Evolutionary conservation across 768 basidiomycete species (phyloP), one percentile per base, ranked within the genome.

Genomic region (Epithele typhae): DNA sequence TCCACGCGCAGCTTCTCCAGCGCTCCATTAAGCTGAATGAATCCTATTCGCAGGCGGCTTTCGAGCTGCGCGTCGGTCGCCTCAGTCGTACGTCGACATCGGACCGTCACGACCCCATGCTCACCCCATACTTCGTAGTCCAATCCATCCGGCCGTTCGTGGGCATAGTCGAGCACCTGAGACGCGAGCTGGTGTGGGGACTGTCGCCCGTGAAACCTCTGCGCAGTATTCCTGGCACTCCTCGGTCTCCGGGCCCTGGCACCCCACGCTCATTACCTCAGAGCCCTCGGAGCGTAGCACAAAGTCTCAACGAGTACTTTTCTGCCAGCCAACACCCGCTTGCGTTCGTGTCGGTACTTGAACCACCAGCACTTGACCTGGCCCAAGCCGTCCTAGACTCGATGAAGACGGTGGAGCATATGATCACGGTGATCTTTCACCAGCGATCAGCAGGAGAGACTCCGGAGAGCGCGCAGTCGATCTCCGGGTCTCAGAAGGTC

Each of bases 151-250:
- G 70, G 30, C 70, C 72, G 15, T 62, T 76, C 17, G 65, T 73
- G 15, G 62, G 66, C 17, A 70, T 65, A 5, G 63, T 75, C 10
- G 75, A 76, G 46, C 72, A 75, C 47, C 48, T 72, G 7, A 68
- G 75, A 5, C 64, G 73, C 25, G 73, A 74, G 48, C 57, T 77
- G 9, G 68, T 72, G 3, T 70, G 71, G 68, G 72, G 69, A 17
- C 65, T 68, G 55, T 50, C 61, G 2, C 58, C 63, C 35, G 38
- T 45, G 5, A 57, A 55, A 24, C 49, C 52, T 34, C 24, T 34
- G 4, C 47, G 45, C 3, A 53, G 52, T 18, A 19, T 37, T 15
- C 52, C 52, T 7, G 43, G 47, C 9, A 45, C 51, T 5, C 51
- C 46, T 14, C 32, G 37, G 6, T 53, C 52, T 6, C 43, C 36